Evolutionary conservation across 495 filamentous ascomycete species (phyloP).

Genomic region (Aspergillus diversus): DNA sequence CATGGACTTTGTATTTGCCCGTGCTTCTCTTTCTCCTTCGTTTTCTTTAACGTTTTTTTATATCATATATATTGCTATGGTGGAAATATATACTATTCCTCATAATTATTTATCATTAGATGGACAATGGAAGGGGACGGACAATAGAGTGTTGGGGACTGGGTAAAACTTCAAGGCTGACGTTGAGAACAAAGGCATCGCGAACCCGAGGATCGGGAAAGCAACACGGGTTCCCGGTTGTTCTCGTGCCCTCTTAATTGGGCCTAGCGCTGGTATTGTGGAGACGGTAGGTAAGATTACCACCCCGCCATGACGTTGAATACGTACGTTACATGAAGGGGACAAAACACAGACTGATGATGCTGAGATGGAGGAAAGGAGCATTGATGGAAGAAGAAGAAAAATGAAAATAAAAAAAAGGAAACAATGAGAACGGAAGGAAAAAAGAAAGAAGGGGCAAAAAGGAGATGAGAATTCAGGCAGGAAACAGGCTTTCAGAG

Average conservation of each 20-base stretch:
- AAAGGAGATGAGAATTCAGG: neutral
- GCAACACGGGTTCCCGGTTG: slow-evolving; percentile 14
- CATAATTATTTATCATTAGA: too few relatives aligned
- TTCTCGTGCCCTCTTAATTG: neutral
- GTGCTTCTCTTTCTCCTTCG: too few relatives aligned
- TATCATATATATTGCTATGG: too few relatives aligned
- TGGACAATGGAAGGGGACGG: too few relatives aligned
- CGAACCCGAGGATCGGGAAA: slow-evolving; percentile 13
- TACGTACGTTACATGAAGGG: slow-evolving; percentile 6
- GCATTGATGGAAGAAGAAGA: slow-evolving; percentile 7
- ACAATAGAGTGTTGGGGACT: neutral
- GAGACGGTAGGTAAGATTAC: slow-evolving; percentile 8
- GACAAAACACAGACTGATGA: neutral
- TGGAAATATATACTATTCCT: too few relatives aligned
- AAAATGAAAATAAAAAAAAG: neutral
- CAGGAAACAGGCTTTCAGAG: neutral
- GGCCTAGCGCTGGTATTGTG: slow-evolving; percentile 5
- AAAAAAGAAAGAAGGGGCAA: neutral
- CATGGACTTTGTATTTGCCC: neutral
- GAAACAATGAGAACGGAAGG: neutral
- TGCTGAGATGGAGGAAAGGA: neutral
- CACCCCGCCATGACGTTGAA: slow-evolving; percentile 11
- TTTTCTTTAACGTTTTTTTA: too few relatives aligned
- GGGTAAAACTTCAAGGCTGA: neutral
- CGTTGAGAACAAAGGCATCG: neutral